phyloP scores from a whole-genome alignment of 164 flowering plant genomes.

The Amborella trichopoda region DNA sequence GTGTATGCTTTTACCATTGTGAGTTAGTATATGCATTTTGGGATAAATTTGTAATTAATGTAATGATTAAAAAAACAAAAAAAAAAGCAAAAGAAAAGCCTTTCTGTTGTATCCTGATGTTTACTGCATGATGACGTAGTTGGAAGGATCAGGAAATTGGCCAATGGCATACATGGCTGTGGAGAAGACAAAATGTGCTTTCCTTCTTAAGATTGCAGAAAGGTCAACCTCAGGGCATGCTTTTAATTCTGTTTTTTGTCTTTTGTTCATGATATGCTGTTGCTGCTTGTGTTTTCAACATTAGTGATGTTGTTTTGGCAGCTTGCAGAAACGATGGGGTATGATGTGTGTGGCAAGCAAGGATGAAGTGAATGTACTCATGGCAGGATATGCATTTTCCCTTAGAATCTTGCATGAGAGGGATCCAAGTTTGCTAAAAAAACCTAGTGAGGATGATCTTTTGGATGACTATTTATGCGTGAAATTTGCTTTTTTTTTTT shows the following conservation, averaged over 20 bases:
- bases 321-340: constrained; percentile 58
- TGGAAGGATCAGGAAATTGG: constrained; percentile 99
- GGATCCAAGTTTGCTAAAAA: constrained; percentile 49
- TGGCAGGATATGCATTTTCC: constrained; percentile 88
- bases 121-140: constrained; percentile 20
- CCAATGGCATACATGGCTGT: constrained; percentile 68
- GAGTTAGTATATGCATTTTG: background rate
- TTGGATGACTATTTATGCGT: no score
- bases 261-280: background rate
- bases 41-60: no score
- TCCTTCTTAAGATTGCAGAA: constrained; percentile 81
- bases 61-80: no score
- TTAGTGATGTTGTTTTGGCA: constrained; percentile 18
- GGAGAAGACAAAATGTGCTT: constrained; percentile 84
- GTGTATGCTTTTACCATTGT: background rate
- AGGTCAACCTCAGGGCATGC: constrained; percentile 30
- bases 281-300: background rate
- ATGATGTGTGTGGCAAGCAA: constrained; percentile 63
- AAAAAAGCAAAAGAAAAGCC: no score
- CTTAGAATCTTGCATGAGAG: constrained; percentile 85
- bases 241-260: background rate
- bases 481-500: background rate
- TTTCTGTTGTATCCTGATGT: no score
- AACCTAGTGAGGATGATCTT: constrained; percentile 39
- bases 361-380: constrained; percentile 61